Conservation (phyloP, 495 filamentous ascomycete species). For the Aspergillus incahuasiensis region DNA sequence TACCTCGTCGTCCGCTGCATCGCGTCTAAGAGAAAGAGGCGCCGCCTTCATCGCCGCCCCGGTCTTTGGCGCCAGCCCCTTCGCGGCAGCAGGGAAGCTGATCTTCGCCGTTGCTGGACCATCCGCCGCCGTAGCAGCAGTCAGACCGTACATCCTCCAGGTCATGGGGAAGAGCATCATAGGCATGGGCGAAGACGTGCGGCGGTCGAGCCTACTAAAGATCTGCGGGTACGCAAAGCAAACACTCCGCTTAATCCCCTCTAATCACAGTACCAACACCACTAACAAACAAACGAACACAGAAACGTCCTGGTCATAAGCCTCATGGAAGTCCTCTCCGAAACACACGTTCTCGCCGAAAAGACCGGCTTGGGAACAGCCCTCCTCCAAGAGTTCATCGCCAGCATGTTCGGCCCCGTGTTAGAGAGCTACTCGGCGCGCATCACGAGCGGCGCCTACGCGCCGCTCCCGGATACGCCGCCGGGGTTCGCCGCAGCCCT, state of each 20-base stretch:
- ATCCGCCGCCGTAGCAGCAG: slow-evolving; percentile 17
- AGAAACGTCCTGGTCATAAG: slow-evolving; percentile 19
- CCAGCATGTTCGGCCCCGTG: slow-evolving; percentile 26
- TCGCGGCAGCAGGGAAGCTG: slow-evolving; percentile 32
- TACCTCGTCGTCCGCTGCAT: too few relatives aligned
- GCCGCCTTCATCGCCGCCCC: slow-evolving; percentile 30
- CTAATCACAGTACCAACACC: too few relatives aligned
- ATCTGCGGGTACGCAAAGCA: too few relatives aligned
- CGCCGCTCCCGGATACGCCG: not conserved
- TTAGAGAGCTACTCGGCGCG: not conserved
- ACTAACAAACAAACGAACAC: not conserved
- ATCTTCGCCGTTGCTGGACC: slow-evolving; percentile 33
- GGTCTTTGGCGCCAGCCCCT: slow-evolving; percentile 36
- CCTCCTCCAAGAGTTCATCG: slow-evolving; percentile 31
- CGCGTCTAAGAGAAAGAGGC: slow-evolving; percentile 13
- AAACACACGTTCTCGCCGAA: slow-evolving; percentile 37
- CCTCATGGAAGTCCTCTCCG: slow-evolving; percentile 28
- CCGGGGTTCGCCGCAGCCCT: not conserved
- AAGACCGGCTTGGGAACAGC: slow-evolving; percentile 20
- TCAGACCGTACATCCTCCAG: slow-evolving; percentile 29
- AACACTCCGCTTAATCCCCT: too few relatives aligned
- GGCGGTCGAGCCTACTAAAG: not conserved
- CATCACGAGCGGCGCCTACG: not conserved
- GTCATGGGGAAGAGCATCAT: slow-evolving; percentile 33
- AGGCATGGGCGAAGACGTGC: slow-evolving; percentile 23